A percentile compares a stretch with the other conserved stretches of the same genome.
Conservation (phyloP, 164 flowering plant species). For the Tinospora cordifolia region DNA sequence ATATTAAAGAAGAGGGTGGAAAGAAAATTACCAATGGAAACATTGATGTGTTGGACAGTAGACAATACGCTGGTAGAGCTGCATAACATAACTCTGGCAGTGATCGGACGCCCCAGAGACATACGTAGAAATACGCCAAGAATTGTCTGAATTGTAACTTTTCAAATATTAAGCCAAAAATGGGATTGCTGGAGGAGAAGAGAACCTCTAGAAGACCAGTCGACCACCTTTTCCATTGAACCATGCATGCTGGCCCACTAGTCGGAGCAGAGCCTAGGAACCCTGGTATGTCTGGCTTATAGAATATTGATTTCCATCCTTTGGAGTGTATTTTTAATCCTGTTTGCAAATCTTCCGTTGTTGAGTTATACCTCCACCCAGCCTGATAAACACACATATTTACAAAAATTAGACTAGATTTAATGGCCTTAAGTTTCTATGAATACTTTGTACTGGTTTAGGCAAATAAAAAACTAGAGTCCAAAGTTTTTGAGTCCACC, state of each 20-base stretch:
- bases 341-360: constrained; percentile 47
- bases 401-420: too few species aligned
- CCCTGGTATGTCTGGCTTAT: constrained; percentile 30
- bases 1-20: too few species aligned
- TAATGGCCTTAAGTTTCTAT: too few species aligned
- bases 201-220: constrained; percentile 48
- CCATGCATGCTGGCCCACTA: constrained; percentile 24
- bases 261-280: constrained; percentile 53
- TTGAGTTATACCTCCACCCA: constrained; percentile 54
- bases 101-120: constrained; percentile 28
- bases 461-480: too few species aligned
- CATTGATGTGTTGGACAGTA: constrained; percentile 38
- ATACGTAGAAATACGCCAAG: constrained; percentile 21
- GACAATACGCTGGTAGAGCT: constrained; percentile 42
- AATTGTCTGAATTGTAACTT: constrained; percentile 38
- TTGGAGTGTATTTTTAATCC: constrained; percentile 39
- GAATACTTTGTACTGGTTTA: too few species aligned
- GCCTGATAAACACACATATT: too few species aligned
- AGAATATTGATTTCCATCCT: constrained; percentile 35
- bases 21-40: constrained; percentile 52
- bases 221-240: too few species aligned
- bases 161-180: constrained; percentile 14
- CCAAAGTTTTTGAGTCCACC: too few species aligned
- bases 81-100: constrained; percentile 47
- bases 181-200: constrained; percentile 28